Base-by-base conservation (phyloP, 495 filamentous ascomycete species). In the Podospora australis region DNA sequence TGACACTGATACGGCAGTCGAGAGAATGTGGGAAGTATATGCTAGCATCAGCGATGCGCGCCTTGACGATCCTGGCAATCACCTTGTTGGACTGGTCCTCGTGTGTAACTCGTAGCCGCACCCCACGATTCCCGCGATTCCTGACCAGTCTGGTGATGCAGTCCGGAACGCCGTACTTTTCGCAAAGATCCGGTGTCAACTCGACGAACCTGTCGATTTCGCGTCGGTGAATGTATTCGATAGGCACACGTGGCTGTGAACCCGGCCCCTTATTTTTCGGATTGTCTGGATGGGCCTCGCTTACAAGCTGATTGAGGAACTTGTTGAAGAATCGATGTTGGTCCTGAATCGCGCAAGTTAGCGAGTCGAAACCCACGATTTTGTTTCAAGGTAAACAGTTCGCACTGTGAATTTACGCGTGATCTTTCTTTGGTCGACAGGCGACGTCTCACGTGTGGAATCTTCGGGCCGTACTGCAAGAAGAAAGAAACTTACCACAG, bases 1-100 rank as follows among this genome's bases (percentile, higher is more conserved):
- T 95, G 55, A 96, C 78, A 53, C 86, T 90, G 52, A 97, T 80
- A 17, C 91, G 82, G 70, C 85, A 94, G 63, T 96, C 91, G 35
- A 95, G 81, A 3, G 74, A 72, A 26, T 71, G 66, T 1, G 91
- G 89, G 49, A 84, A 83, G 65, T 81, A 82, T 8, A 96, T 74
- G 52, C 90, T 83, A 6, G 92, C 63, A 64, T 97, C 88, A 25
- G 83, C 83, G n/a, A 97, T 67, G 23, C 88, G 78, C 19, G 78
- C 81, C 72, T 97, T 97, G 60, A 97, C 77, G 38, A 97, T 96
- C 62, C 86, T 88, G 25, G 83, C 88, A 8, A 90, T 55, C 6
- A 88, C 68, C 47, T 84, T 72, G 14, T 80, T 79, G 0, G 81
- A 86, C 56, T 83, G 81, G 56, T 84, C 79, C 59, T 91, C 85